phyloP scores from a whole-genome alignment of 2,329 filamentous ascomycete genomes.

The Fusarium multiceps region DNA sequence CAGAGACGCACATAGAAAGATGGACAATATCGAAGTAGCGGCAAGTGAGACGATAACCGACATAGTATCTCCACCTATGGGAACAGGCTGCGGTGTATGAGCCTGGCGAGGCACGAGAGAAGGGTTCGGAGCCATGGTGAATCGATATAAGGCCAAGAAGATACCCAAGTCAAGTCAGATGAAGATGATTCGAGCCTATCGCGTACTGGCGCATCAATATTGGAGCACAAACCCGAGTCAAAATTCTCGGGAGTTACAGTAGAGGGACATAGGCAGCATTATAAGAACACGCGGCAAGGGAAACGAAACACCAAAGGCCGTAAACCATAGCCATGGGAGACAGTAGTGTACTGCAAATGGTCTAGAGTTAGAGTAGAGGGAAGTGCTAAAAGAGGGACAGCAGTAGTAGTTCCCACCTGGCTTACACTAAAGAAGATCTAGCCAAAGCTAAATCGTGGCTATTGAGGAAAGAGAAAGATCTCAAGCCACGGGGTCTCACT shows the following conservation, averaged over 20 bases:
- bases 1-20: slow-evolving; percentile 51
- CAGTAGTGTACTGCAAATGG: not conserved
- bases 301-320: not conserved
- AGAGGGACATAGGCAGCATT: not conserved
- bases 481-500: slow-evolving; percentile 18
- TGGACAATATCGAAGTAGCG: slow-evolving; percentile 50
- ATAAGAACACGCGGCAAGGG: not conserved
- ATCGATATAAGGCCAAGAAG: not conserved
- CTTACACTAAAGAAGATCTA: slow-evolving; percentile 1
- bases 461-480: not conserved
- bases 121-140: slow-evolving; percentile 23
- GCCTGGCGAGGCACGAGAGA: slow-evolving; percentile 14
- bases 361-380: not conserved
- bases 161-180: not conserved
- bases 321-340: not conserved
- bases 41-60: slow-evolving; percentile 52
- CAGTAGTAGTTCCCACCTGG: not conserved
- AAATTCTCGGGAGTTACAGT: not conserved
- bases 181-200: not conserved
- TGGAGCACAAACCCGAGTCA: not conserved
- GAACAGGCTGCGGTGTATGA: slow-evolving; percentile 41
- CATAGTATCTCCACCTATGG: slow-evolving; percentile 51
- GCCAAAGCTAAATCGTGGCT: slow-evolving; percentile 33
- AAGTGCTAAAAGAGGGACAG: not conserved
- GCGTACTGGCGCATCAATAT: not conserved